Evolutionary conservation across 2,329 filamentous ascomycete genomes (phyloP).

Genomic region (Herpotrichia juniperi): DNA sequence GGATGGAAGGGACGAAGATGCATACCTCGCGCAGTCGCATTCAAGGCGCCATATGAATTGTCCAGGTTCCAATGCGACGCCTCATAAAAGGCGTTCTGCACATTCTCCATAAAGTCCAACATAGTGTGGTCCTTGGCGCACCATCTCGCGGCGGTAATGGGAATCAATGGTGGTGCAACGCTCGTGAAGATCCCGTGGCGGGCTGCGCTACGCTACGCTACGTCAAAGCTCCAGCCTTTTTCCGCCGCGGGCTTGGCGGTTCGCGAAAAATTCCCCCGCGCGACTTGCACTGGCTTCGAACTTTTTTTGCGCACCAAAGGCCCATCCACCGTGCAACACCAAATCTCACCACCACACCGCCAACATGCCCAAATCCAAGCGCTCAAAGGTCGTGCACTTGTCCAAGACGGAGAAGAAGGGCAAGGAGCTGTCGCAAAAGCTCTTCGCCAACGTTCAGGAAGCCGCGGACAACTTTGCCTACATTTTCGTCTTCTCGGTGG

Average conservation of each 20-base stretch:
- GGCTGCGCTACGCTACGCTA: neutral
- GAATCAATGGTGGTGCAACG: neutral
- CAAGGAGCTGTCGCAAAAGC: slow-evolving; percentile 84
- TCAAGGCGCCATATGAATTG: slow-evolving; percentile 89
- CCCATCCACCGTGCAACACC: neutral
- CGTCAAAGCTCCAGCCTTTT: slow-evolving; percentile 24
- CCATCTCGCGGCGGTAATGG: slow-evolving; percentile 21
- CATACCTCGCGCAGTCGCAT: slow-evolving; percentile 79
- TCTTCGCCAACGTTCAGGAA: slow-evolving; percentile 88
- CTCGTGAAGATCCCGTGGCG: neutral
- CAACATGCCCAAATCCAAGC: slow-evolving; percentile 95
- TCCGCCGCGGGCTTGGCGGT: slow-evolving; percentile 23
- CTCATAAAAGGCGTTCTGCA: slow-evolving; percentile 87
- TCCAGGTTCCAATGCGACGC: slow-evolving; percentile 88
- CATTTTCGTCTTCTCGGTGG: slow-evolving; percentile 91
- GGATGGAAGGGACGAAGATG: slow-evolving; percentile 17
- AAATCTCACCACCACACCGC: slow-evolving; percentile 21
- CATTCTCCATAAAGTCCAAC: slow-evolving; percentile 97
- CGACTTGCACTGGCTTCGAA: slow-evolving; percentile 24
- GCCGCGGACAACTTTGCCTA: slow-evolving; percentile 84
- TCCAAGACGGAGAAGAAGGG: slow-evolving; percentile 93
- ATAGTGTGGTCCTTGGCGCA: slow-evolving; percentile 58
- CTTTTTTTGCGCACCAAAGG: slow-evolving; percentile 29
- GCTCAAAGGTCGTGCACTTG: slow-evolving; percentile 85
- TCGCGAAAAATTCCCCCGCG: slow-evolving; percentile 43